Base-by-base conservation (phyloP, 371 early-diverging fungal genomes). In the Rhizomucor pusillus region DNA sequence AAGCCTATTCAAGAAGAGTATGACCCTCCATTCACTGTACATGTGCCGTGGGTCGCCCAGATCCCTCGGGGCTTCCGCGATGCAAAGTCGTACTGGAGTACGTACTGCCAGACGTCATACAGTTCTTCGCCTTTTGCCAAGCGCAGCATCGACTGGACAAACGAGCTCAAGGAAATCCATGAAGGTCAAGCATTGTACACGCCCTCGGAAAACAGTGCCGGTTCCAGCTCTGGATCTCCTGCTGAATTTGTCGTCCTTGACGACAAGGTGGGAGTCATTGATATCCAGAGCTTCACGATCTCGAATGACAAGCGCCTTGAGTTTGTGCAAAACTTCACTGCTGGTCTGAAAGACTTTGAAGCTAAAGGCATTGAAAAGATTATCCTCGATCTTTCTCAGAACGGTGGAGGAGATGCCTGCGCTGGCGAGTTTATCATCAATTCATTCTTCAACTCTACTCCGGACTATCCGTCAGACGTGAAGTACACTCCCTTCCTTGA, bases 361-460 rank as follows among this genome's bases (percentile, higher is more conserved):
- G 47, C 53, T 24, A 59, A 74, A 2, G 72, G 72, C 3, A 57
- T 77, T 24, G 66, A 73, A 33, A 77, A 73, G 45, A 71, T 77
- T 23, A 77, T 77, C 47, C 40, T 77, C 22, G 69, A 77, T 49
- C 63, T 77, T 10, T 77, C 77, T 5, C 59, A 69, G 10, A 77
- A 77, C 43, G 77, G 77, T 37, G 77, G 77, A 19, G 77, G 77
- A 37, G 77, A 77, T 60, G 77, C 77, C 3, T 77, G 77, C 60
- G 77, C 77, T 20, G 77, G 77, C 43, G 77, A 77, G 54, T 77
- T 71, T 43, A 52, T 77, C 20, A 77, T 77, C 57, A 71, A 65
- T 16, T 69, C 74, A 1, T 67, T 77, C 50, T 71, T 73, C 43
- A 57, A 62, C 40, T 62, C 69, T 20, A 77, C 77, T 0, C 74